Conservation (phyloP, 192 early-diverging fungal genomes). For the Tieghemiomyces parasiticus region DNA sequence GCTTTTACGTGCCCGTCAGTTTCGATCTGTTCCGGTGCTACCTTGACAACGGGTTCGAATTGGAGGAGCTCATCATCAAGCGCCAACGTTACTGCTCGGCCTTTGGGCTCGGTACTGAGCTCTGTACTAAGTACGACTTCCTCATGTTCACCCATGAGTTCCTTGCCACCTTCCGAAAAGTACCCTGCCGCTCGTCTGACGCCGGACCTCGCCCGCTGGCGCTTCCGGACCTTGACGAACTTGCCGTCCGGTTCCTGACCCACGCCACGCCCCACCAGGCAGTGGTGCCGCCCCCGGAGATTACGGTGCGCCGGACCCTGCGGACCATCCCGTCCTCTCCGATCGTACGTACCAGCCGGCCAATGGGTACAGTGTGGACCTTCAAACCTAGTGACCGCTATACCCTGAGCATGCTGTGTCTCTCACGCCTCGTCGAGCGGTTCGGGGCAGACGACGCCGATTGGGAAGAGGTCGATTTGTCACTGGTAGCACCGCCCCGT, state of each 20-base stretch:
- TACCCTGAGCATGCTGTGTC: conserved; percentile 49
- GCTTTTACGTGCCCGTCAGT: conserved; percentile 77
- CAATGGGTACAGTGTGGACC: conserved; percentile 86
- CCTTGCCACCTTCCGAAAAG: conserved; percentile 64
- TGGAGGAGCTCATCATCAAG: conserved; percentile 82
- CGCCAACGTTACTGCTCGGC: conserved; percentile 76
- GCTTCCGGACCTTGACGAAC: conserved; percentile 25
- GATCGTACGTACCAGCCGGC: conserved; percentile 66
- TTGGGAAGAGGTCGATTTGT: conserved; percentile 39
- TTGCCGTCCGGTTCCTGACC: neutral
- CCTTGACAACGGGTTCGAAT: conserved; percentile 65
- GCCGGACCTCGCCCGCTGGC: too few species aligned
- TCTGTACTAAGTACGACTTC: conserved; percentile 83
- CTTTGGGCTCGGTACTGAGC: conserved; percentile 73
- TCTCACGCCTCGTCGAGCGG: conserved; percentile 74
- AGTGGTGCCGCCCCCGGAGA: conserved; percentile 8
- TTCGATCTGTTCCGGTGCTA: conserved; percentile 74
- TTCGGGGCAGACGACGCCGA: conserved; percentile 68
- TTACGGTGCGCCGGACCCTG: conserved; percentile 14
- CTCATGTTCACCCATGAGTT: conserved; percentile 92
- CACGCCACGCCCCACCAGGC: neutral
- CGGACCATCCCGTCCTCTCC: conserved; percentile 57
- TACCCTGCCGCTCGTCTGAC: conserved; percentile 29
- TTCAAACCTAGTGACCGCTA: conserved; percentile 48
- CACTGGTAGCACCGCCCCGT: conserved; percentile 10